Conservation (phyloP, 441 rosid species). For the Dalechampia spathulata region DNA sequence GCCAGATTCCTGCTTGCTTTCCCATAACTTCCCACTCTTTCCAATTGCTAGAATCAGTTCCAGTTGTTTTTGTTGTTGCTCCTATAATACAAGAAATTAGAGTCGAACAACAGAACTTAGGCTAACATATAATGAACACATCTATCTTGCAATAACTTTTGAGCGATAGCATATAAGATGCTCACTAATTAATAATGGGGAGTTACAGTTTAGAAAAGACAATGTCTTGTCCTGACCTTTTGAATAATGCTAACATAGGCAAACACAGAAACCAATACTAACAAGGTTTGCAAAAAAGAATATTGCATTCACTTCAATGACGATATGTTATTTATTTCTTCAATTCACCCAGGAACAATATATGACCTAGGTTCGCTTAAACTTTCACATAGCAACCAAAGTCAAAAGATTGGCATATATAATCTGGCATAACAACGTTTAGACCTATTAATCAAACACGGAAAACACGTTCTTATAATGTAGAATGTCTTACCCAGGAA, state of each 20-base stretch:
- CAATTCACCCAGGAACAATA: background rate
- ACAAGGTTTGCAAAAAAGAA: background rate
- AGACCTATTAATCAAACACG: background rate
- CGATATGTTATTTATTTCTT: background rate
- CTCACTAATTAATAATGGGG: background rate
- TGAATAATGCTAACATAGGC: too few species aligned
- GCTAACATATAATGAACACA: too few species aligned
- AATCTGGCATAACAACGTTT: background rate
- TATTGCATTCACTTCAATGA: background rate
- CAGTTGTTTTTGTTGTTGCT: conserved; percentile 84
- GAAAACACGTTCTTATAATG: background rate
- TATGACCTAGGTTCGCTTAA: background rate
- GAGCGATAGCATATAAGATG: background rate
- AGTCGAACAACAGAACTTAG: conserved; percentile 3
- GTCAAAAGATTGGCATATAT: background rate
- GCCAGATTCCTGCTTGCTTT: conserved; percentile 26
- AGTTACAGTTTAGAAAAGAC: too few species aligned
- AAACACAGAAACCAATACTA: background rate
- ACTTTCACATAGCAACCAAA: too few species aligned
- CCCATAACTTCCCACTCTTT: conserved; percentile 56
- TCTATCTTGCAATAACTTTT: too few species aligned
- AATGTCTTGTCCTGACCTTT: too few species aligned
- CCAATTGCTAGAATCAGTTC: conserved; percentile 74
- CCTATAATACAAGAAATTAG: conserved; percentile 34
- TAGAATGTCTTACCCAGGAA: background rate